Base-by-base conservation (phyloP, 2,329 filamentous ascomycete genomes). In the Epichloe hybrida region DNA sequence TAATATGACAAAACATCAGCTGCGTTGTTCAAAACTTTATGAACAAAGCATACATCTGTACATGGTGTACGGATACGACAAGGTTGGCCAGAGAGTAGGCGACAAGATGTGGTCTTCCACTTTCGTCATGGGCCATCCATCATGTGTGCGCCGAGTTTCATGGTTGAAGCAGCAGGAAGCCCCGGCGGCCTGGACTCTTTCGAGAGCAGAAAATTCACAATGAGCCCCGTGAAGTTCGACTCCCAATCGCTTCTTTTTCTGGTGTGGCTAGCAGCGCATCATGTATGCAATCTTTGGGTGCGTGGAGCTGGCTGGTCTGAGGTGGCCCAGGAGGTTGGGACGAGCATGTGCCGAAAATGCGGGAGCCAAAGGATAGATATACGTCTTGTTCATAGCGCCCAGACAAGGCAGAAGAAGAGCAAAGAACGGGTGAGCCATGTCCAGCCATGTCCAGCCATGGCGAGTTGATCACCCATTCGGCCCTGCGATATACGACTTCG, bases 1-100 rank as follows among this genome's bases (percentile, higher is more conserved):
- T 98, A 71, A 62, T 54, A 37, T 15, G 41, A 37, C 17, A 27
- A 48, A 23, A 49, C 44, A 48, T 48, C 27, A 55, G 50, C 37
- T 39, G 37, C 42, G 21, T 39, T 36, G 12, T 37, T 5, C 35
- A n/a, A 34, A 15, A 13, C 12, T 50, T 36, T 6, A 13, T 31
- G 13, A 21, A 12, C 4, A 17, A 36, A 9, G 17, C n/a, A n/a
- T 17, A 21, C 20, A 37, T n/a, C 5, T 13, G 40, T 20, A 9
- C 31, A 36, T 20, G 13, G n/a, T 36, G 48, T 8, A 5, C 8
- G 15, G 2, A 11, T 5, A 38, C 20, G 34, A 31, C 20, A 23
- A 37, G 12, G 34, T 13, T 20, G 7, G 15, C 15, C 38, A 37
- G 17, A 35, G n/a, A 17, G 23, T 39, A 27, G 20, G 34, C 17